phyloP scores from a whole-genome alignment of 768 basidiomycete species.

The Sistotremastrum suecicum region DNA sequence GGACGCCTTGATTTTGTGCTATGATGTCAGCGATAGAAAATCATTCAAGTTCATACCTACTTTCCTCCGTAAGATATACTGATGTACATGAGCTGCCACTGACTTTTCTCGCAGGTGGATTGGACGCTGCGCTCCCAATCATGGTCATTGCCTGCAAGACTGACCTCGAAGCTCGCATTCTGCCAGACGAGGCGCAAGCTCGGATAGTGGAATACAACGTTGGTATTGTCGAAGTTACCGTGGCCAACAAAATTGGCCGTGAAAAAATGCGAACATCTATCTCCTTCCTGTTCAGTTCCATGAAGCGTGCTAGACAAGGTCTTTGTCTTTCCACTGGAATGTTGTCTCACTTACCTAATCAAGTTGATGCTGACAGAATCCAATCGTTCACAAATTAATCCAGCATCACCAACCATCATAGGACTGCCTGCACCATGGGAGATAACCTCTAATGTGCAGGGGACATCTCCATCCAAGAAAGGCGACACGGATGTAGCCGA shows the following conservation, averaged over 20 bases:
- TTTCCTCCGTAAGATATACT: constrained; percentile 47
- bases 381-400: constrained; percentile 24
- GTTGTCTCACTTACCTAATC: too few species aligned
- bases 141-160: constrained; percentile 84
- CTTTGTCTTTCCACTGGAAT: too few species aligned
- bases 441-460: constrained; percentile 28
- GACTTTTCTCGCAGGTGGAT: constrained; percentile 31
- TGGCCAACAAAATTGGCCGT: constrained; percentile 39
- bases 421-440: constrained; percentile 42
- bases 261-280: constrained; percentile 63
- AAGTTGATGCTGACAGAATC: too few species aligned
- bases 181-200: constrained; percentile 35
- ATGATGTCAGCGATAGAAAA: constrained; percentile 48
- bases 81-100: neutral
- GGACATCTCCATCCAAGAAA: constrained; percentile 25
- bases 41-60: constrained; percentile 57
- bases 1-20: constrained; percentile 77
- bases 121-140: constrained; percentile 40
- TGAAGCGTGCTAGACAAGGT: constrained; percentile 11
- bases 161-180: constrained; percentile 46
- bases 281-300: constrained; percentile 56
- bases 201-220: constrained; percentile 51
- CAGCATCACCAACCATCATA: constrained; percentile 54
- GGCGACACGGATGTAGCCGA: constrained; percentile 18
- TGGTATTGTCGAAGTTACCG: constrained; percentile 66